Evolutionary conservation across 352 stramenopile species (phyloP).

Genomic region (Phytophthora cajani): DNA sequence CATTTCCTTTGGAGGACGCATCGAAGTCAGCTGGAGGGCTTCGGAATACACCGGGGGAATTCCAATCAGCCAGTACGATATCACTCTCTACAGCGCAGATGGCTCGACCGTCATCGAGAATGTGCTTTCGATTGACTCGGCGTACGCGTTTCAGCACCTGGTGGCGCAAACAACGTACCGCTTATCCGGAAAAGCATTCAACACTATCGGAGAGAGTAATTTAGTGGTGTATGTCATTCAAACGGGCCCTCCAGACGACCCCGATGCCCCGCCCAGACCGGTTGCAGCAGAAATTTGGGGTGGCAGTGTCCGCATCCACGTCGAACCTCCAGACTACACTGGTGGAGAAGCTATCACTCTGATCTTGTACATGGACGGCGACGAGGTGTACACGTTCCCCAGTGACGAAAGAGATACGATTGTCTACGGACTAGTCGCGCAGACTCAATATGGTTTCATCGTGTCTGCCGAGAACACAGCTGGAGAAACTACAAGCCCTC

Average conservation of each 20-base stretch:
- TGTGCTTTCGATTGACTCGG: slow-evolving; percentile 2
- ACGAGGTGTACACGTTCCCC: slow-evolving; percentile 31
- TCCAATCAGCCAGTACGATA: slow-evolving; percentile 35
- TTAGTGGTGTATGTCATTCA: slow-evolving; percentile 6
- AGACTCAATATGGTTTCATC: slow-evolving; percentile 50
- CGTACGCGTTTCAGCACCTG: slow-evolving; percentile 27
- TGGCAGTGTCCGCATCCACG: slow-evolving; percentile 29
- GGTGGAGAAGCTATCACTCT: slow-evolving; percentile 50
- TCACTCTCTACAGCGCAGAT: slow-evolving; percentile 16
- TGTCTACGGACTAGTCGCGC: slow-evolving; percentile 43
- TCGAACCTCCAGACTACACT: slow-evolving; percentile 37
- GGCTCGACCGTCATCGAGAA: slow-evolving; percentile 5
- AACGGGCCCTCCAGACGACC: slow-evolving; percentile 31
- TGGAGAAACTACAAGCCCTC: slow-evolving; percentile 32
- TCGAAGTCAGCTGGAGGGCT: slow-evolving; percentile 50
- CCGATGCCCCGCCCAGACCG: slow-evolving; percentile 26
- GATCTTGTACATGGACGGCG: slow-evolving; percentile 35
- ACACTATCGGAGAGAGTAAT: slow-evolving; percentile 30
- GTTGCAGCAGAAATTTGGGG: slow-evolving; percentile 29
- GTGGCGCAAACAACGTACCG: slow-evolving; percentile 33
- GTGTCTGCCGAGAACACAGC: slow-evolving; percentile 45
- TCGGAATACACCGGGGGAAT: slow-evolving; percentile 55
- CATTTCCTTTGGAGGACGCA: slow-evolving; percentile 43
- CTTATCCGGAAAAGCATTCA: slow-evolving; percentile 30
- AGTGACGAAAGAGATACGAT: slow-evolving; percentile 22